Base-by-base conservation (phyloP, 1,284 basidiomycete species). In the Anthracocystis panici-leucophaei region DNA sequence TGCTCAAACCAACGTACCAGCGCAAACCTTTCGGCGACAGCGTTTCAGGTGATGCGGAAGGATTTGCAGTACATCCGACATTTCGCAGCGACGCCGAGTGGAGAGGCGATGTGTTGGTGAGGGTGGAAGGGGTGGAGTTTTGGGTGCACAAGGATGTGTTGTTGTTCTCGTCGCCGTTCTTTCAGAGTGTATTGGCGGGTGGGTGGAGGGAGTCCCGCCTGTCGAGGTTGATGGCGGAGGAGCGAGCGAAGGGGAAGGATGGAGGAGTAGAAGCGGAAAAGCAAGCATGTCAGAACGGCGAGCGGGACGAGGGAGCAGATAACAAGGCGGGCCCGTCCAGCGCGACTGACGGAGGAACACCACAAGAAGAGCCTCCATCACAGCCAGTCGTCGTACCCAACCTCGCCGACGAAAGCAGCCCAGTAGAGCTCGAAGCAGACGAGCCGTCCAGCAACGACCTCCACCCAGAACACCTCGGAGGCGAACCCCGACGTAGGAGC, bases 121-220 rank as follows among this genome's bases (percentile, higher is more conserved):
- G 62, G 7, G 74, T 71, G 27, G 57, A 66, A 1, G 77, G 62
- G 5, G 65, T 71, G n/a, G 65, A 77, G 38, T 80, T 79, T 20
- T 80, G 61, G 41, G 77, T 79, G 21, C 79, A 80, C 42, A 73
- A 68, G 45, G 65, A 78, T 29, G 53, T 79, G 8, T 57, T 81
- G 31, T 38, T 69, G 50, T 81, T 75, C 40, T 65, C 75, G 0
- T 68, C 62, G 20, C 74, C 79, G 18, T 81, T 81, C 53, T 81
- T 81, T 38, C 55, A 64, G 11, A 57, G 65, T 16, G 38, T 79
- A 5, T 42, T 79, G 40, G 55, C 62, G 14, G 77, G 75, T 8
- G 77, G 64, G 16, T 79, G 75, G 77, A 68, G 56, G 4, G 77
- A 79, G 57, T 65, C 63, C 8, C 58, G 66, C 16, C 52, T 76